phyloP scores from a whole-genome alignment of 345 rosid genomes.

The Eucalyptus coolabah region DNA sequence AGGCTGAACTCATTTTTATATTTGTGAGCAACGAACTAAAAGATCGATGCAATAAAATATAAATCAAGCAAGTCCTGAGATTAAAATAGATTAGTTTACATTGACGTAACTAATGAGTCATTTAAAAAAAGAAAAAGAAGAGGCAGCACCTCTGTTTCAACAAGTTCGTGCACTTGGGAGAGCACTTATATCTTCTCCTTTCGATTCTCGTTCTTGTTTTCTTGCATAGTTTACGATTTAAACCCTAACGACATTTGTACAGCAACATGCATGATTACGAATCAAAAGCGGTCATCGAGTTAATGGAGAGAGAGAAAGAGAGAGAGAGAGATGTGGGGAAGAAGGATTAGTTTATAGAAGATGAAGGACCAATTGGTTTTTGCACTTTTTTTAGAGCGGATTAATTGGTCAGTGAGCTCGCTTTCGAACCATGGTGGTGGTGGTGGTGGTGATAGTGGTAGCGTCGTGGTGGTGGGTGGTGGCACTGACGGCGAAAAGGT shows the following conservation, averaged over 20 bases:
- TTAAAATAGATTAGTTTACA: background rate
- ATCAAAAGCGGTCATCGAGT: background rate
- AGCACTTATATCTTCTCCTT: background rate
- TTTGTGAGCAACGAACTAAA: background rate
- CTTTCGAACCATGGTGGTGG: background rate
- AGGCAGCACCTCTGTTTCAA: background rate
- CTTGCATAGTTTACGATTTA: background rate
- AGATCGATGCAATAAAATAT: background rate
- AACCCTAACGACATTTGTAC: background rate
- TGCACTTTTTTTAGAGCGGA: background rate
- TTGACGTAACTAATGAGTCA: background rate
- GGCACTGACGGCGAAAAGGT: background rate
- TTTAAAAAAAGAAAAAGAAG: background rate
- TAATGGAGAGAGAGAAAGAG: background rate
- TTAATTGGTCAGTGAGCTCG: background rate
- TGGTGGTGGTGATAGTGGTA: background rate
- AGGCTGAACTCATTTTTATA: background rate
- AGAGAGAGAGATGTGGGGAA: background rate
- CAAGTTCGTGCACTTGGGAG: background rate
- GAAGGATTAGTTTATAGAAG: background rate
- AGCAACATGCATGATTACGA: background rate
- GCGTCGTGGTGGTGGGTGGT: background rate
- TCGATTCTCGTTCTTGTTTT: background rate
- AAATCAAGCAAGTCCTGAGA: background rate
- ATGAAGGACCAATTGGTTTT: background rate